Evolutionary conservation across 2,329 filamentous ascomycete species (phyloP), one percentile per base, ranked within the genome.

Genomic region (Clarireedia paspali): DNA sequence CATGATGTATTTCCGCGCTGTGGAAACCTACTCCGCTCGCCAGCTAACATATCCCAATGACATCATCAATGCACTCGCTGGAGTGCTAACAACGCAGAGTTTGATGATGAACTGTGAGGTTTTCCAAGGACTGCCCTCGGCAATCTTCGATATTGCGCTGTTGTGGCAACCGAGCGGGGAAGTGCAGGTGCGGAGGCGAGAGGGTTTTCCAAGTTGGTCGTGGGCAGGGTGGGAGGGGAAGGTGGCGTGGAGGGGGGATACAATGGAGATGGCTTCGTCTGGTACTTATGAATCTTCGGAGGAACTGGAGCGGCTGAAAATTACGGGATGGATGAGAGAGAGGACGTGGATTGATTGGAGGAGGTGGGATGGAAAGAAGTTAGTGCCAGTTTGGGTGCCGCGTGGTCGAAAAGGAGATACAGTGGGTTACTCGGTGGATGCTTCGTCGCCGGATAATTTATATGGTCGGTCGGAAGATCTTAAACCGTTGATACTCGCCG

Each of bases 171-270:
- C 51, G 6, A 42, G n/a, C 23, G 50, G 50, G 6, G n/a, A 39
- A 47, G 6, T 26, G 17, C 5, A 47, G 38, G 7, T 47, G 6
- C n/a, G n/a, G 10, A 26, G 51, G n/a, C 17, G 27, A 6, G 50
- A 47, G n/a, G 50, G 42, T 10, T 53, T 53, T 47, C 50, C 50
- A 6, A 36, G 40, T 47, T 53, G 50, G 50, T 53, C 20, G 2
- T 53, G 50, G 42, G 40, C 50, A 14, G 50, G 50, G 23, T 53
- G 27, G 50, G 26, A 47, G 38, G 42, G 50, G 17, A 40, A 51
- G 15, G 49, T 51, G 26, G 26, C 23, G 9, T 51, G 39, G 39
- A 20, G 15, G 26, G 24, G 24, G 9, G 39, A 51, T 44, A 44
- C 38, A 15, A 44, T 51, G 49, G 26, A 51, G 20, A 15, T 51